Evolutionary conservation across 2,329 filamentous ascomycete genomes (phyloP), one percentile per base, ranked within the genome.

Genomic region (Davidsoniella virescens): DNA sequence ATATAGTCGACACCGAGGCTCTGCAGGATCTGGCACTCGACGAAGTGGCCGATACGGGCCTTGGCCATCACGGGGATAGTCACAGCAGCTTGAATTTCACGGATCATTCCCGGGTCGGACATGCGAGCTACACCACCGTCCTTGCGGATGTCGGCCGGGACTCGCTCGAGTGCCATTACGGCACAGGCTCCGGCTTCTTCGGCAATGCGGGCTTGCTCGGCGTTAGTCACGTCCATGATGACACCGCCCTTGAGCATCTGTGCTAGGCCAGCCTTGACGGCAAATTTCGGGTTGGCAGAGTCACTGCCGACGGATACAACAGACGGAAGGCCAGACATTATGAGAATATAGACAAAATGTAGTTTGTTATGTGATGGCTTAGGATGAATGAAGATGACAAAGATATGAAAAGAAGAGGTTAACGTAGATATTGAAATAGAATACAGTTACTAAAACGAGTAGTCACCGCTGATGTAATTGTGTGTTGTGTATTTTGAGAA

Each of bases 1-100:
- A 98, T 92, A 72, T 94, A 98, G 72, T 98, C 92, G 59, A 96
- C 84, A 55, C 86, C 88, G 50, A 96, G 80, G 52, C 86, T 80
- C 73, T 96, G 85, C 62, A 98, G 84, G 68, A 98, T 93, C 81
- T 90, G 90, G 71, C 88, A 95, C 72, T 98, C 92, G 60, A 95
- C 90, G 58, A 95, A 88, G 70, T 98, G 92, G 37, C 92, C 92
- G 63, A 96, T 98, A 63, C 92, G 79, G 20, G 90, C 90, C 71
- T 98, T 98, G 56, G 92, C 92, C 92, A 98, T 96, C 66, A 98
- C 92, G 59, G 92, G 92, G 60, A 96, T 95, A 49, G 90, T 96
- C 44, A 96, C 92, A 39, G 87, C 81, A 2, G 75, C 78, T 79
- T 95, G 93, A 64, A 98, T 96, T 66, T 88, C 85, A 68, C 84